A percentile compares a stretch with the other conserved stretches of the same genome.
Evolutionary conservation across 148 eudicot species (phyloP).

Genomic region (Vaccinium vitisidaea): DNA sequence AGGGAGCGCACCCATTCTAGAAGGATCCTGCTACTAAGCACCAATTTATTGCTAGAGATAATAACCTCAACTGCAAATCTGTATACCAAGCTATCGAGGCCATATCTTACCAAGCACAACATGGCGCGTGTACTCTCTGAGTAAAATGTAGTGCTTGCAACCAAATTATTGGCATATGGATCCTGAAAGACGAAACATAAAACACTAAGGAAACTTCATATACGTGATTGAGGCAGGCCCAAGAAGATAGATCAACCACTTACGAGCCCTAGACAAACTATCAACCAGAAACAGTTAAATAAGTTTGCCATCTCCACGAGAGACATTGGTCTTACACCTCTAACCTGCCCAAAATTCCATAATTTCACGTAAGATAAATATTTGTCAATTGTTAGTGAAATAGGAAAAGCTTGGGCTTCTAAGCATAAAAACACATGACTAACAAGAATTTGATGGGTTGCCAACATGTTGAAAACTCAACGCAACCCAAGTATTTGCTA

Average conservation of each 20-base stretch:
- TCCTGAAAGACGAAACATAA: conserved; percentile 51
- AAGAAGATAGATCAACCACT: conserved; percentile 34
- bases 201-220: background rate
- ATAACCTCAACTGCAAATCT: background rate
- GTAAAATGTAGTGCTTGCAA: conserved; percentile 81
- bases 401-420: background rate
- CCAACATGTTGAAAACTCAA: background rate
- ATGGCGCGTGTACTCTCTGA: conserved; percentile 91
- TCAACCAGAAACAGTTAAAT: conserved; percentile 59
- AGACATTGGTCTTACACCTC: conserved; percentile 94
- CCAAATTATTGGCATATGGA: conserved; percentile 91
- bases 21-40: too few relatives aligned
- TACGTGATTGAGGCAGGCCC: conserved; percentile 10
- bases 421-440: background rate
- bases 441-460: background rate
- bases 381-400: background rate
- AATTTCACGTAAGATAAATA: background rate
- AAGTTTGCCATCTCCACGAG: conserved; percentile 82
- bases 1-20: too few relatives aligned
- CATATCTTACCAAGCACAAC: conserved; percentile 75
- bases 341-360: conserved; percentile 49
- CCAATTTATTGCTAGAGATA: background rate
- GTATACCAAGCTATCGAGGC: background rate
- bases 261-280: conserved; percentile 82
- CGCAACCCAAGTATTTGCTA: background rate